These are phyloP conservation scores for Thalassia testudinum DNA, from an alignment of 116 monocot genomes.

Conservation along the genomic window DNA sequence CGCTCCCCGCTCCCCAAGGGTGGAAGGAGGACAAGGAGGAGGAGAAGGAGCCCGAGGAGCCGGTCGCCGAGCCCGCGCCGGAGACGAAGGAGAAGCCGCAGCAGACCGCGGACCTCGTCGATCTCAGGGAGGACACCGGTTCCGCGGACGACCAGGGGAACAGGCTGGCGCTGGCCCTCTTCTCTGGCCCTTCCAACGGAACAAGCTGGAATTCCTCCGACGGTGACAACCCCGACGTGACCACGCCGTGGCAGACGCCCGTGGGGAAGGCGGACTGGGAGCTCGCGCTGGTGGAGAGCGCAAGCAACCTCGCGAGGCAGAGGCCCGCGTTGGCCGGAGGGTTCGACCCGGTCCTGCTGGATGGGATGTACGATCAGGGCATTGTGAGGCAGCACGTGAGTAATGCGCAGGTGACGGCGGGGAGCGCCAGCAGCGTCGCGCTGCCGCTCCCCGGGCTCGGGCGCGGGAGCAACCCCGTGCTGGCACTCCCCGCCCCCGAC, in stretches of 20 bases:
- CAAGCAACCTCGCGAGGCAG: conserved; percentile 65
- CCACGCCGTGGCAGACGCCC: conserved; percentile 71
- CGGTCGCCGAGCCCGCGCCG: conserved; percentile 11
- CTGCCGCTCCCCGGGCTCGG: conserved; percentile 24
- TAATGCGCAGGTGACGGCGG: conserved; percentile 28
- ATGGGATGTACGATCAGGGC: conserved; percentile 85
- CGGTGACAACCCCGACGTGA: conserved; percentile 17
- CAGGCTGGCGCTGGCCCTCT: conserved; percentile 58
- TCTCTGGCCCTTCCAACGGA: conserved; percentile 28
- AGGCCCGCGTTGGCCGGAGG: conserved; percentile 53
- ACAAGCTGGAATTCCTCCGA: conserved; percentile 15
- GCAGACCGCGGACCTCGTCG: conserved; percentile 30
- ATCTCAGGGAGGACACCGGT: conserved; percentile 47
- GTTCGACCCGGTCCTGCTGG: conserved; percentile 53
- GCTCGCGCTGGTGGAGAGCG: conserved; percentile 65
- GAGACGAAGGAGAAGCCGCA: conserved; percentile 11
- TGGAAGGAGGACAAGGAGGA: conserved; percentile 22
- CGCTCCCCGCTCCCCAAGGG: conserved; percentile 13
- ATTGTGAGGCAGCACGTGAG: conserved; percentile 44
- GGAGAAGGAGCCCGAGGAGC: conserved; percentile 4
- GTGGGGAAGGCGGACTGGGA: conserved; percentile 87
- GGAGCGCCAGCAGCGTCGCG: conserved; percentile 78
- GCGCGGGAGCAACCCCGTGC: conserved; percentile 22
- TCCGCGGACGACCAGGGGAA: conserved; percentile 63
- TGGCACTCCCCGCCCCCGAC: conserved; percentile 79